Evolutionary conservation across 2,329 filamentous ascomycete genomes (phyloP), one percentile per base, ranked within the genome.

Genomic region (Ophiobolus disseminans): DNA sequence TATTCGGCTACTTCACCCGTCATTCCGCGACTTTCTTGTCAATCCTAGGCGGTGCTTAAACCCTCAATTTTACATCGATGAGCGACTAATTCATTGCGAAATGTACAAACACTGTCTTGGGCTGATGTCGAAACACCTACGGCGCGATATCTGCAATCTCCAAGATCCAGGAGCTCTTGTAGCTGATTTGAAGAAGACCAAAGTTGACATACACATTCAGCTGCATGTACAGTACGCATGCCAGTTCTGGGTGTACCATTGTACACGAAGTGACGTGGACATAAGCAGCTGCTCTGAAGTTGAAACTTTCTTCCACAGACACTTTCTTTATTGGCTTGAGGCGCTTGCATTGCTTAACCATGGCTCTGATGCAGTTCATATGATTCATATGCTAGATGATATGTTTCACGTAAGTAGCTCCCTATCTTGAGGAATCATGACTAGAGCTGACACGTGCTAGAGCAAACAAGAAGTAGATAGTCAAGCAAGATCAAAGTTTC

Each of bases 201-300:
- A 31, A 7, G 28, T 31, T 13, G 28, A 3, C 28, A 31, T 13
- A 31, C 28, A 31, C 28, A 31, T 31, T 31, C 28, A 31, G 28
- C 28, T 6, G n/a, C 28, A 31, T 31, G 28, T 31, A 13, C 28
- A 31, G 28, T 31, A 31, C 13, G 28, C 28, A 31, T 31, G 45
- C 3, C 42, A 55, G 1, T 72, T 74, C 40, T 77, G 72, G 73
- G 57, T 64, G 0, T 16, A 69, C 13, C 75, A 77, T 41, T 47
- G 60, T n/a, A 47, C 63, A 43, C 40, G 56, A 25, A 65, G 38
- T 34, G 35, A 25, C 28, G 23, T 44, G 17, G 16, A 41, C 19
- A 5, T 11, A 31, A n/a, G 30, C 30, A 30, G 19, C 20, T 14
- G 22, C 22, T n/a, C 10, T 23, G 19, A 22, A n/a, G 17, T 34